Evolutionary conservation across 2,329 filamentous ascomycete species (phyloP).

Genomic region (Thielaviopsis euricoi): DNA sequence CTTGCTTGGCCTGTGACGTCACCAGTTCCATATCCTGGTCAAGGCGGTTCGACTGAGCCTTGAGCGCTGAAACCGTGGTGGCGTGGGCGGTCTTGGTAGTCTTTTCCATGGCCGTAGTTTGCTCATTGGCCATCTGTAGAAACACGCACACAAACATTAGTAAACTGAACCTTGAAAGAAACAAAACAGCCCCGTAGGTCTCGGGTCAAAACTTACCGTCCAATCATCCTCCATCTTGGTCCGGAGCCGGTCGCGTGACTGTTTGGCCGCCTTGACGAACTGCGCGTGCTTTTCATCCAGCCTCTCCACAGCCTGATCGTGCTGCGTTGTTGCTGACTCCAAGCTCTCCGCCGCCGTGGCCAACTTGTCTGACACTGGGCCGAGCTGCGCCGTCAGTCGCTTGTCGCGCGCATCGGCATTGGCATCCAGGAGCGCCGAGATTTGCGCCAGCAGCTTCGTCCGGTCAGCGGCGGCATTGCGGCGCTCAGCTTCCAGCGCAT

Average conservation of each 20-base stretch:
- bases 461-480: constrained; percentile 52
- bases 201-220: constrained; percentile 37
- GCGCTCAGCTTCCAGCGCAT: constrained; percentile 56
- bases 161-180: not conserved
- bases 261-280: constrained; percentile 53
- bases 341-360: constrained; percentile 44
- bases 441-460: constrained; percentile 44
- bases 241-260: constrained; percentile 64
- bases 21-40: constrained; percentile 57
- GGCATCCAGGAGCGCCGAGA: constrained; percentile 24
- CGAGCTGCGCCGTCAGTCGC: constrained; percentile 5
- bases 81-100: constrained; percentile 78
- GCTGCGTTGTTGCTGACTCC: constrained; percentile 46
- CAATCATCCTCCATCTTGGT: constrained; percentile 74
- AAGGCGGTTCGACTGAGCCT: constrained; percentile 75
- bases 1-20: not conserved
- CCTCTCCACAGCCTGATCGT: constrained; percentile 53
- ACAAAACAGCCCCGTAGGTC: not conserved
- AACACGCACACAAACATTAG: constrained; percentile 14
- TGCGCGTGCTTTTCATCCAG: constrained; percentile 56
- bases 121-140: constrained; percentile 51
- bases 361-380: constrained; percentile 1
- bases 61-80: constrained; percentile 77
- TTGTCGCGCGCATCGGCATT: constrained; percentile 5
- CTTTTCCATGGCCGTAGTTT: constrained; percentile 67